Evolutionary conservation across 768 basidiomycete species (phyloP), one percentile per base, ranked within the genome.

Genomic region (Tephrocybe rancida): DNA sequence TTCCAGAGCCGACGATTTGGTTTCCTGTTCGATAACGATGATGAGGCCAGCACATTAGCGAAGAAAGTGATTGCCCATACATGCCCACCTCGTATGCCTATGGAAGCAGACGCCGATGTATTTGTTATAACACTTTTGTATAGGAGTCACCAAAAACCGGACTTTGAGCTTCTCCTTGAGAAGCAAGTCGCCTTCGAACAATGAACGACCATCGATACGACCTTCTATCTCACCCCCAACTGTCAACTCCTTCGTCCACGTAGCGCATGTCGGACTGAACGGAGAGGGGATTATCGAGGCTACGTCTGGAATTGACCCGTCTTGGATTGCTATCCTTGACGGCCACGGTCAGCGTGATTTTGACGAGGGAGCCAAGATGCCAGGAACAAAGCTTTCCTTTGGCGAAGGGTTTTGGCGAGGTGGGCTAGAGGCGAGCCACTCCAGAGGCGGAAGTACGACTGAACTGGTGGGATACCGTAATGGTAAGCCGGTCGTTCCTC

Each of bases 211-310:
- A 24, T 46, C 64, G 18, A 66, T 78, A 52, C 66, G 72, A 9
- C 66, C 73, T 3, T 67, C 73, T 8, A 70, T 88, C 57, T 86
- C 86, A 13, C 64, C 76, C 16, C 86, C 87, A 0, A 68, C 77
- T 0, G 77, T 81, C 3, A 75, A 82, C 51, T 83, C 86, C 19
- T 88, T 88, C 65, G 78, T 80, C 52, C 87, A 89, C 61, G 73
- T 87, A 49, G 77, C 81, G 19, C 87, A 88, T 64, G 78, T 88
- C 46, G 86, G 86, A 7, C 67, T 85, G 44, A 78, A 77, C 59
- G 70, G 69, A 49, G 70, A 75, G 7, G 82, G 82, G 3, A 66
- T 69, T 49, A 73, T 83, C 57, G 82, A 85, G 67, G 73, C 79
- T 8, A 80, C 79, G 42, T 76, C 75, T 44, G 79, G 76, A 55